Conservation (phyloP, 2,329 filamentous ascomycete species). For the Lecanicillium sp. region DNA sequence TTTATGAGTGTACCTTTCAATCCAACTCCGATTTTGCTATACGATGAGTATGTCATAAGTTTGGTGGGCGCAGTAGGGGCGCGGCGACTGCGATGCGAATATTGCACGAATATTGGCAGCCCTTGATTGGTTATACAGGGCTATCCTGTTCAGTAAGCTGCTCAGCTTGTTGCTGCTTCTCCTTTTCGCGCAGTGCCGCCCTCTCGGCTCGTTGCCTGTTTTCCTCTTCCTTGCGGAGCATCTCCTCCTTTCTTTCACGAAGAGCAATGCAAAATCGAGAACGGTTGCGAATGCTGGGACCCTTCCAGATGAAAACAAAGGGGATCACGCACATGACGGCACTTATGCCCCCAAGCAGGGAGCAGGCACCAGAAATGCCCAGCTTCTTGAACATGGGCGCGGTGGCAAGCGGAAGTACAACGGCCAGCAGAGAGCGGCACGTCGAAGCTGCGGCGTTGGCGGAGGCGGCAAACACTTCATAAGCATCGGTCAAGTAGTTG, state of each 20-base stretch:
- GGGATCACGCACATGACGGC: constrained; percentile 43
- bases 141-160: background rate
- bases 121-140: too few species aligned
- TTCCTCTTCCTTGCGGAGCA: constrained; percentile 31
- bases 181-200: constrained; percentile 14
- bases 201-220: constrained; percentile 21
- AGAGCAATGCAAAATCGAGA: constrained; percentile 57
- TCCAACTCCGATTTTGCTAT: too few species aligned
- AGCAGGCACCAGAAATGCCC: constrained; percentile 42
- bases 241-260: constrained; percentile 39
- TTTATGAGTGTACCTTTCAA: too few species aligned
- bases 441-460: constrained; percentile 80
- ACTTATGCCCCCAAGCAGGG: constrained; percentile 43
- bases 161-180: constrained; percentile 3
- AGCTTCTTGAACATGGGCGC: constrained; percentile 40
- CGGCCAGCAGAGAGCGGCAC: constrained; percentile 90
- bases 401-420: constrained; percentile 54
- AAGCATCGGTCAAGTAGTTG: constrained; percentile 61
- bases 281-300: constrained; percentile 44
- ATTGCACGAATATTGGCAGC: too few species aligned
- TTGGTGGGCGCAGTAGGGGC: too few species aligned
- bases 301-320: constrained; percentile 47
- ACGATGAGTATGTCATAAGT: too few species aligned
- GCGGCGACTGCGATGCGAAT: too few species aligned
- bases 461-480: constrained; percentile 59